phyloP scores from a whole-genome alignment of 2,329 filamentous ascomycete genomes.

The Ophioceras dolichostomum region DNA sequence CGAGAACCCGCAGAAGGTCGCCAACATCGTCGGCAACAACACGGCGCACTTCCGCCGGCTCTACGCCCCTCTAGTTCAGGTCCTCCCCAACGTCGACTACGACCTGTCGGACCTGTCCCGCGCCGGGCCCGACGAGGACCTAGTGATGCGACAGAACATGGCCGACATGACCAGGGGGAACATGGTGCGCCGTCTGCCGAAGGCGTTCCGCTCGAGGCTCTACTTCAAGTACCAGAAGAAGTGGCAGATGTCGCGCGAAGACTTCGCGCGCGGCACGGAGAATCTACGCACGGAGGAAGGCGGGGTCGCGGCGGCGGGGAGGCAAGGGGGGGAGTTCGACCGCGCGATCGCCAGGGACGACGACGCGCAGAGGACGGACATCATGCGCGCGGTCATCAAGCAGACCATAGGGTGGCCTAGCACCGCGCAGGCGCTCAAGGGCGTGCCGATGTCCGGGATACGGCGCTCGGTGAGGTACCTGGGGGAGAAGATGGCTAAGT shows the following conservation, averaged over 20 bases:
- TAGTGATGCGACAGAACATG: slow-evolving; percentile 77
- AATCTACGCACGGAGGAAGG: slow-evolving; percentile 60
- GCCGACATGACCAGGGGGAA: slow-evolving; percentile 82
- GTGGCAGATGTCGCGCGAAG: slow-evolving; percentile 69
- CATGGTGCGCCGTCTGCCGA: slow-evolving; percentile 87
- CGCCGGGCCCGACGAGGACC: slow-evolving; percentile 35
- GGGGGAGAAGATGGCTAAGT: slow-evolving; percentile 67
- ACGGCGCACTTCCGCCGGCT: slow-evolving; percentile 82
- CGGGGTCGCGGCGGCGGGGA: slow-evolving; percentile 51
- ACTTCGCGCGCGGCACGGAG: slow-evolving; percentile 78
- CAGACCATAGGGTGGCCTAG: slow-evolving; percentile 90
- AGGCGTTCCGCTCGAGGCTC: slow-evolving; percentile 73
- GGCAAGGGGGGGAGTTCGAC: slow-evolving; percentile 77
- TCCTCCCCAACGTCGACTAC: slow-evolving; percentile 79
- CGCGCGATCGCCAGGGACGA: slow-evolving; percentile 65
- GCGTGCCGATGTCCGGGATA: slow-evolving; percentile 66
- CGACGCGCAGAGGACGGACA: slow-evolving; percentile 50
- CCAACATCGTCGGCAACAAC: slow-evolving; percentile 89
- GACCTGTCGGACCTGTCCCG: slow-evolving; percentile 50
- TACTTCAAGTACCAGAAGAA: slow-evolving; percentile 95
- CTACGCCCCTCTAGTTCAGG: slow-evolving; percentile 80
- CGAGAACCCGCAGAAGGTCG: slow-evolving; percentile 84
- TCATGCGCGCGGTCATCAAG: slow-evolving; percentile 65
- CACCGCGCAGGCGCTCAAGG: slow-evolving; percentile 76
- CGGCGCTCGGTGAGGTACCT: slow-evolving; percentile 62